Conservation (phyloP, 345 rosid species). For the Salix udensis region DNA sequence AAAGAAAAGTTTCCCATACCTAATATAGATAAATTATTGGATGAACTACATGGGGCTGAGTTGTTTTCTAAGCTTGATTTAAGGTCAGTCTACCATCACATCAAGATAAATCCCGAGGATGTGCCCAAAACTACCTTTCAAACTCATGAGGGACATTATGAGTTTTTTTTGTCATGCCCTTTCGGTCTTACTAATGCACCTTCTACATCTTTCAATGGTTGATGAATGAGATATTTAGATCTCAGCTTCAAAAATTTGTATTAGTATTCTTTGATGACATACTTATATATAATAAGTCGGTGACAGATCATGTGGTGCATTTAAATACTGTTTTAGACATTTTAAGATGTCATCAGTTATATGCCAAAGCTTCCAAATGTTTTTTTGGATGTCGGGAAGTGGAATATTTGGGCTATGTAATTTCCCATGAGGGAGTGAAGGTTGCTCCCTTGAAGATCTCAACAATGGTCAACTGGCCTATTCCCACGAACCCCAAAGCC, state of each 20-base stretch:
- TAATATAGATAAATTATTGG: not conserved
- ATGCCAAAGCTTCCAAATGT: not conserved
- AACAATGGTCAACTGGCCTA: not conserved
- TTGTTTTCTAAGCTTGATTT: not conserved
- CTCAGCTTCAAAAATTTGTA: no score
- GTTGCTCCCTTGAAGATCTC: not conserved
- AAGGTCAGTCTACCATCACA: not conserved
- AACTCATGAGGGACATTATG: no score
- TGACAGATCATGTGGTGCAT: not conserved
- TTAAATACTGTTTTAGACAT: not conserved
- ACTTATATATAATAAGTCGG: not conserved
- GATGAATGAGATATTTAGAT: no score
- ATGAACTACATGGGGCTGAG: not conserved
- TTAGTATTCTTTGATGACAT: not conserved
- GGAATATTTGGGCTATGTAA: not conserved
- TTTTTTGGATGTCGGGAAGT: not conserved
- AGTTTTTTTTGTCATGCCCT: no score
- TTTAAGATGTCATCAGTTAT: not conserved
- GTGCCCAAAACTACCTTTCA: no score
- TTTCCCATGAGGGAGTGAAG: not conserved
- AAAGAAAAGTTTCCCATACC: not conserved
- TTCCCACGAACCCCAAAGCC: not conserved
- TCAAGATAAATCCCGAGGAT: no score
- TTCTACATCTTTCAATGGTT: no score
- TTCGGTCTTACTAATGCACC: no score